Percentiles rank a stretch among this genome's conserved stretches.
Conservation (phyloP, 345 rosid species). For the Bretschneidera sinensis region DNA sequence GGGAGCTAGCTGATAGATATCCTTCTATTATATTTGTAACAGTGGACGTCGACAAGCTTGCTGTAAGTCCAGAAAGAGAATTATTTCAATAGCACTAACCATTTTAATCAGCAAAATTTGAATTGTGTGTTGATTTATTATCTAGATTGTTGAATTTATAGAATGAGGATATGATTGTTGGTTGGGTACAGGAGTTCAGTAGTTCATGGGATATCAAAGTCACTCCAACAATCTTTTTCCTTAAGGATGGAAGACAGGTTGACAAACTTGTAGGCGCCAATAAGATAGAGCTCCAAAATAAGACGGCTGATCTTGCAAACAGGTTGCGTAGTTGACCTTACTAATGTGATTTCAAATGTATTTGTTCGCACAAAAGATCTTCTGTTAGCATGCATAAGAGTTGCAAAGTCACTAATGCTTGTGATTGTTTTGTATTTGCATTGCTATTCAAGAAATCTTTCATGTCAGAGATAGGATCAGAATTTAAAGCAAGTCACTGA, state of each 20-base stretch:
- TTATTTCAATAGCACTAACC: too few relatives aligned
- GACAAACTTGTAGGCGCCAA: conserved; percentile 68
- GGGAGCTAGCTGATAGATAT: conserved; percentile 52
- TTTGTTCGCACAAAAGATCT: neutral
- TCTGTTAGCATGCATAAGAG: neutral
- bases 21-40: conserved; percentile 47
- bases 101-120: too few relatives aligned
- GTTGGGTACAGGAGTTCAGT: conserved; percentile 49
- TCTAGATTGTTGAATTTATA: too few relatives aligned
- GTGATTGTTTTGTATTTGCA: neutral
- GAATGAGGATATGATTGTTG: neutral
- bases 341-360: too few relatives aligned
- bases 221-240: conserved; percentile 59
- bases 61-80: conserved; percentile 52
- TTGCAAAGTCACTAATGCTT: neutral
- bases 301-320: conserved; percentile 28
- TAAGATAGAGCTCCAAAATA: conserved; percentile 54
- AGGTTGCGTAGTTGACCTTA: neutral
- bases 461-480: neutral
- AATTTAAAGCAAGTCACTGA: too few relatives aligned
- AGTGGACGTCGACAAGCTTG: conserved; percentile 52
- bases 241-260: conserved; percentile 48
- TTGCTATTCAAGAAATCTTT: neutral
- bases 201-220: conserved; percentile 58
- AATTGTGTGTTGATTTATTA: too few relatives aligned